These are phyloP conservation scores for Cunninghamia lanceolata DNA, from an alignment of 75 land plant genomes.

Conservation along the genomic window DNA sequence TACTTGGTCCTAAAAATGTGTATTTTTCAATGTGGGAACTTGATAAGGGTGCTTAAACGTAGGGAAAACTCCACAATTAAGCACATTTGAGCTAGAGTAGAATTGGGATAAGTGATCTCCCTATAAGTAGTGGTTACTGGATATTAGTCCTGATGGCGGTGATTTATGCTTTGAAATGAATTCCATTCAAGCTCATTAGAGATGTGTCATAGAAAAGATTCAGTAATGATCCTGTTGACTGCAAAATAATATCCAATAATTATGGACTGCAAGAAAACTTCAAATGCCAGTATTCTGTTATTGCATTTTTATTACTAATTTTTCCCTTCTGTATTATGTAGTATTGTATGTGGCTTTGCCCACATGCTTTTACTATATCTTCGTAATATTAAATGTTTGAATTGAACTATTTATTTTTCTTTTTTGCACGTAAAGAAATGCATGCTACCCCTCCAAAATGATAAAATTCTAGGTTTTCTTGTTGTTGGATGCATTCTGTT, in stretches of 20 bases:
- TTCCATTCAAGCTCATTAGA: neutral
- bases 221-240: neutral
- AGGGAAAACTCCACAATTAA: neutral
- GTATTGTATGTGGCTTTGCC: neutral
- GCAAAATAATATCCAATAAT: neutral
- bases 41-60: neutral
- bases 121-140: neutral
- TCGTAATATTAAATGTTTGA: neutral
- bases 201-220: neutral
- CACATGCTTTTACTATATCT: neutral
- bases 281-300: neutral
- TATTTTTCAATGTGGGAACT: neutral
- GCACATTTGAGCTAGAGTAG: too few species aligned
- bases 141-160: neutral
- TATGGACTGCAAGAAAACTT: neutral
- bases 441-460: neutral
- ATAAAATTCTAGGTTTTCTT: neutral
- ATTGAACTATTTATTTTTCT: neutral
- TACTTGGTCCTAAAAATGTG: neutral
- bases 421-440: neutral
- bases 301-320: neutral
- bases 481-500: neutral
- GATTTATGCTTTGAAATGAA: neutral
- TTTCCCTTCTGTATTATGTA: neutral
- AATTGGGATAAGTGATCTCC: too few species aligned